A percentile compares a stretch with the other conserved stretches of the same genome.
These are phyloP conservation scores for Bipolaris sorokiniana DNA, from an alignment of 2,329 filamentous ascomycete genomes.

Conservation along the genomic window DNA sequence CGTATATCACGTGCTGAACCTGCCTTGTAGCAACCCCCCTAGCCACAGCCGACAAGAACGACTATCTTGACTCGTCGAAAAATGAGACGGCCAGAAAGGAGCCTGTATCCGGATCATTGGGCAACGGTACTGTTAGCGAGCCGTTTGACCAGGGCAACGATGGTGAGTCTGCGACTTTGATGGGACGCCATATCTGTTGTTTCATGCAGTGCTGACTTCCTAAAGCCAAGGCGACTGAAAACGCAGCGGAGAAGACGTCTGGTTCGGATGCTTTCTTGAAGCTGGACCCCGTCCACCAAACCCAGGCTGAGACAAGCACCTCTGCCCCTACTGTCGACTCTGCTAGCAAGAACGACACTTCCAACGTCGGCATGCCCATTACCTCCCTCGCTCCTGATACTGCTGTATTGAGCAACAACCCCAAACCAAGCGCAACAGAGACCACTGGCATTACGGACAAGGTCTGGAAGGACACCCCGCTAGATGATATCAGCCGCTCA, in stretches of 20 bases:
- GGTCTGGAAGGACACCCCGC: constrained; percentile 37
- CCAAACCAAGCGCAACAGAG: constrained; percentile 32
- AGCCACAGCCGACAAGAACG: constrained; percentile 12
- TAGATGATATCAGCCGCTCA: constrained; percentile 33
- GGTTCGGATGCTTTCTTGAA: constrained; percentile 23
- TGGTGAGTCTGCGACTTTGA: constrained; percentile 2
- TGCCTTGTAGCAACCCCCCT: constrained; percentile 23
- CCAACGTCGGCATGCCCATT: constrained; percentile 24
- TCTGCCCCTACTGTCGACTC: constrained; percentile 20
- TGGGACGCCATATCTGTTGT: neutral
- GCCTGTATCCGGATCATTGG: constrained; percentile 74
- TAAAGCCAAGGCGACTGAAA: constrained; percentile 13
- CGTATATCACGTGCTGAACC: constrained; percentile 11
- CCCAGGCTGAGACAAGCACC: constrained; percentile 7
- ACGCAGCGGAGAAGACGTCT: constrained; percentile 8
- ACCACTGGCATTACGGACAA: constrained; percentile 40
- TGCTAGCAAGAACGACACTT: constrained; percentile 20
- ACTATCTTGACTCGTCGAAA: constrained; percentile 25
- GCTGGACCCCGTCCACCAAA: constrained; percentile 20
- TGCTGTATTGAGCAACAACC: constrained; percentile 24
- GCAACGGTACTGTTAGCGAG: constrained; percentile 70
- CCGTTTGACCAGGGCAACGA: constrained; percentile 80
- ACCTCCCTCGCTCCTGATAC: constrained; percentile 28
- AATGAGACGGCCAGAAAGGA: constrained; percentile 59
- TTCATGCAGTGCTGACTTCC: constrained; percentile 1